Evolutionary conservation across 2,329 filamentous ascomycete species (phyloP), one percentile per base, ranked within the genome.

Genomic region (Neopestalotiopsis sp.): DNA sequence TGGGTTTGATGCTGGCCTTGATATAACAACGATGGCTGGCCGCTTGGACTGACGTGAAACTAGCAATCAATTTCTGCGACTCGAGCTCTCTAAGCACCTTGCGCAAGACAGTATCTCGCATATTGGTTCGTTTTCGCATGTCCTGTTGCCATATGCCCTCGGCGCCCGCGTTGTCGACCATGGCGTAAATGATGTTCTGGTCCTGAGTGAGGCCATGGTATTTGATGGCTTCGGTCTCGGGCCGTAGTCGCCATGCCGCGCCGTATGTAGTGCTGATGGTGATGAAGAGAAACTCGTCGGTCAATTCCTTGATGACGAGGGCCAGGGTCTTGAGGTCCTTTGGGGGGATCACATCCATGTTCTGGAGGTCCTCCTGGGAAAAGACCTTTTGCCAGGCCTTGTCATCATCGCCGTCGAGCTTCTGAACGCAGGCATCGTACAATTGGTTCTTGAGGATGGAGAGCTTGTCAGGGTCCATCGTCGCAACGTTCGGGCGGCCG

Each of bases 1-100:
- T 94, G 0, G 96, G 95, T 12, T 90, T 89, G 70, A 99, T 88
- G 71, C 91, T 91, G 67, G 91, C 90, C 76, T 97, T 91, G 87
- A 99, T 97, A 86, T 96, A 99, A 88, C 97, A 97, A 82, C 97
- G 97, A 78, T 96, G 92, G 73, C 91, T 93, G 34, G 94, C 94
- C 77, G 93, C 91, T 82, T 97, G 94, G 81, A 97, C 94, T 80
- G 92, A 96, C 82, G 95, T 96, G 82, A 98, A 94, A 69, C 91
- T 90, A 76, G 93, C 92, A 79, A 99, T 94, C 78, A 97, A 90
- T 45, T 90, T 95, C 65, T 61, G 53, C 53, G 87, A 84, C 80
- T 97, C 93, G 71, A 99, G 90, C 71, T 91, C 90, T 83, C 97
- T 97, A 74, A 98, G 87, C 34, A 91, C 91, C 75, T 92, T 92